Base-by-base conservation (phyloP, 2,329 filamentous ascomycete species). In the Aureobasidium subglaciale region DNA sequence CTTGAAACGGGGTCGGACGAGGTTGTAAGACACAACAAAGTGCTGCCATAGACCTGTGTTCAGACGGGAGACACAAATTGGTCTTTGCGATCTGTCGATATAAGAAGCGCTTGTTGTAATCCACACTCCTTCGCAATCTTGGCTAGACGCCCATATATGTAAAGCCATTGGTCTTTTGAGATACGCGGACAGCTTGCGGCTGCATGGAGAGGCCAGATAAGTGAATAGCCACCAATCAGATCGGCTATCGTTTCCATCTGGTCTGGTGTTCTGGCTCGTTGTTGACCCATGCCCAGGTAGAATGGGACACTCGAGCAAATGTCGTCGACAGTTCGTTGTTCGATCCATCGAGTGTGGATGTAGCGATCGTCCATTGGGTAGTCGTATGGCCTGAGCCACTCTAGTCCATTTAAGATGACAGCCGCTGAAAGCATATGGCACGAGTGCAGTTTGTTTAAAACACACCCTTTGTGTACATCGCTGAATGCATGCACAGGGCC, bases 231-330 rank as follows among this genome's bases (percentile, higher is more conserved):
- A 5, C 54, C 43, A 9, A 56, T 49, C 34, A 56, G 7, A 20
- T 56, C 54, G 6, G 43, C 54, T 41, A 56, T 56, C 18, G 54
- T 56, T 15, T 56, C 54, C 42, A 56, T 49, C 11, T 49, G 54
- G 34, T 56, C 54, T 5, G 35, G 37, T 18, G 27, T 34, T 5
- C 34, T 25, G 11, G 34, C 34, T 20, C 15, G 9, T 13, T 53
- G 35, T 34, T 40, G 22, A 10, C 56, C 46, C 6, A 50, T 37
- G 15, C 45, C 48, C 15, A 57, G 16, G 5, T 40, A 50, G 20
- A 45, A 57, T 8, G 56, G 56, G 13, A 57, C 41, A 22, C 56
- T 57, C 3, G 46, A 53, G 56, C 56, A 57, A 3, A 57, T 57
- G 10, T 54, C 56, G n/a, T 57, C 56, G 8, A 54, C 49, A 5